Percentiles rank a stretch among this genome's conserved stretches.
phyloP scores from a whole-genome alignment of 1,284 basidiomycete species.

The Fomitiporia mediterranea region DNA sequence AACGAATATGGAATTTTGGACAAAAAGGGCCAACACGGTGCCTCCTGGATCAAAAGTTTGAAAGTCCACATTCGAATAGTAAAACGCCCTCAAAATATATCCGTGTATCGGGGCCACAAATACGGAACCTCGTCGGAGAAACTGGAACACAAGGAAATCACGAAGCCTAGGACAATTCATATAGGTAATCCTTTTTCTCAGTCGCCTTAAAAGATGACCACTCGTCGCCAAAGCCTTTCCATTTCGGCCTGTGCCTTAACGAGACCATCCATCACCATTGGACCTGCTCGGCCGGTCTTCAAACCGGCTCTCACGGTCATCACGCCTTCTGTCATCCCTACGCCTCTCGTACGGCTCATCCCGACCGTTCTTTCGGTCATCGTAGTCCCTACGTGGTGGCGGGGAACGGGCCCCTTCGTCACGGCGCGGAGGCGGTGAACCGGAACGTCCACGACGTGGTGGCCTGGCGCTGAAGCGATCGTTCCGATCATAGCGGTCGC shows the following conservation, averaged over 20 bases:
- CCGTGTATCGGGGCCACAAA: conserved; percentile 15
- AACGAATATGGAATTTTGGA: conserved; percentile 12
- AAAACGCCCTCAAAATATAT: conserved; percentile 16
- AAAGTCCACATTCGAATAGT: conserved; percentile 19
- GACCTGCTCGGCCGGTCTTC: conserved; percentile 66
- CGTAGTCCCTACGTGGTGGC: conserved; percentile 65
- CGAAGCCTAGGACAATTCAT: conserved; percentile 21
- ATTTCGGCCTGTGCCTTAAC: conserved; percentile 20
- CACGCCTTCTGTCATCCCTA: conserved; percentile 69
- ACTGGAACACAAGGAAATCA: conserved; percentile 16
- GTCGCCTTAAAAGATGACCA: conserved; percentile 11
- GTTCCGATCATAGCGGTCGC: conserved; percentile 39
- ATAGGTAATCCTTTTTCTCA: conserved; percentile 20
- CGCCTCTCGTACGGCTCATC: conserved; percentile 67
- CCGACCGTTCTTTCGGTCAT: conserved; percentile 76
- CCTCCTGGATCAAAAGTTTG: conserved; percentile 11
- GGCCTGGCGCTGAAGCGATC: conserved; percentile 42
- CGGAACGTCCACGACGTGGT: conserved; percentile 67
- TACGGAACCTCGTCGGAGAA: conserved; percentile 15
- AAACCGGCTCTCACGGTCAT: conserved; percentile 71
- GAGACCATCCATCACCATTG: conserved; percentile 68
- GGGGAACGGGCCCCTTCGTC: conserved; percentile 71
- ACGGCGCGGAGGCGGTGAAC: conserved; percentile 59
- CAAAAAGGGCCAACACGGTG: conserved; percentile 7
- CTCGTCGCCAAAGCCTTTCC: conserved; percentile 15